These are phyloP conservation scores for Solanum chacoense DNA, from an alignment of 305 asterid genomes.

Conservation along the genomic window DNA sequence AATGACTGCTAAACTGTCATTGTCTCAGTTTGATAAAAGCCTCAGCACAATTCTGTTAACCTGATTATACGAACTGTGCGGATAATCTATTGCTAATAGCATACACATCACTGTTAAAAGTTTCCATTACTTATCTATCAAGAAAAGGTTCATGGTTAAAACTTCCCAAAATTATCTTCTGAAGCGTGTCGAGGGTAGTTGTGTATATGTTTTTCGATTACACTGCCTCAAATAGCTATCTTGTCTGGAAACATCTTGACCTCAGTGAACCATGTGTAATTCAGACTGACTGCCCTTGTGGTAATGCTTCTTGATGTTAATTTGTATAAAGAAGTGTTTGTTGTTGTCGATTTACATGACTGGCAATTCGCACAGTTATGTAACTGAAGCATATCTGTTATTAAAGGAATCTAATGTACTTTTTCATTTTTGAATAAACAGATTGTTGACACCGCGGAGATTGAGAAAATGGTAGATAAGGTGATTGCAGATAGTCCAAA, in stretches of 20 bases:
- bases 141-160: background rate
- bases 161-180: background rate
- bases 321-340: background rate
- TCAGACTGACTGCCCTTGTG: background rate
- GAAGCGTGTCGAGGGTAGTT: background rate
- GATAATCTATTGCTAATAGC: background rate
- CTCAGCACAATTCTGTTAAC: background rate
- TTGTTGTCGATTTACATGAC: background rate
- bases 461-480: conserved; percentile 85
- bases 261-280: background rate
- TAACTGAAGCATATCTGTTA: background rate
- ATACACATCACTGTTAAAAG: background rate
- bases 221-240: background rate
- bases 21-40: background rate
- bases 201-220: background rate
- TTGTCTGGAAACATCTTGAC: background rate
- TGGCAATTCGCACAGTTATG: background rate
- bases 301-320: background rate
- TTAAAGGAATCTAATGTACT: background rate
- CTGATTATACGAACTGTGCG: background rate
- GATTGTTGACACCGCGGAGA: conserved; percentile 82
- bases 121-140: background rate
- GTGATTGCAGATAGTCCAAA: conserved; percentile 72
- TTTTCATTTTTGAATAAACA: conserved; percentile 11
- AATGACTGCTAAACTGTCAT: background rate